A percentile compares a stretch with the other conserved stretches of the same genome.
Conservation (phyloP, 176 grass and related monocot species). For the Dendrocalamus sinicus region DNA sequence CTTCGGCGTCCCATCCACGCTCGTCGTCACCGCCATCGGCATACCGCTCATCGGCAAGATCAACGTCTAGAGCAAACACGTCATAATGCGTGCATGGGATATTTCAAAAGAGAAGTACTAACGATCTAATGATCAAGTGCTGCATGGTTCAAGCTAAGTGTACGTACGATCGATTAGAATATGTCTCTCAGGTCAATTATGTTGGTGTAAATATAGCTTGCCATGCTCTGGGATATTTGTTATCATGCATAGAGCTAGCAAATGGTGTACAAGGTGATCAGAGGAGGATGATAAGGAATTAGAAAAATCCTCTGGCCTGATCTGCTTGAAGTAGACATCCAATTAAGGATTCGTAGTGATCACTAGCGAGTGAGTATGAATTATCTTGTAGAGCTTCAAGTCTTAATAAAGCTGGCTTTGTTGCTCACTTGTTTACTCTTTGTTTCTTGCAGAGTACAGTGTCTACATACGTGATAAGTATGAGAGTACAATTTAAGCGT, state of each 20-base stretch:
- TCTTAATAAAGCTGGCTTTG: background rate
- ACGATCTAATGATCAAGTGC: background rate
- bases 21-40: slow-evolving; percentile 81
- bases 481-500: too few relatives aligned
- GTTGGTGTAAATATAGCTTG: slow-evolving; percentile 13
- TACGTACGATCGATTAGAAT: background rate
- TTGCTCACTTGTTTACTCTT: background rate
- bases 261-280: background rate
- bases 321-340: slow-evolving; percentile 1
- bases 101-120: background rate
- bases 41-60: slow-evolving; percentile 78
- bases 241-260: background rate
- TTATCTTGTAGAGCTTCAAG: background rate
- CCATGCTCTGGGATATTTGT: background rate
- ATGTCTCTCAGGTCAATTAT: slow-evolving; percentile 6
- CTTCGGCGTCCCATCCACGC: slow-evolving; percentile 81
- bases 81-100: too few relatives aligned
- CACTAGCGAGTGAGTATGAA: background rate
- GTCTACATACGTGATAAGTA: too few relatives aligned
- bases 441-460: background rate
- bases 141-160: slow-evolving; percentile 18
- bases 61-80: background rate
- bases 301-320: slow-evolving; percentile 1
- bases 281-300: background rate
- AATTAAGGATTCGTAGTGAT: background rate